phyloP scores from a whole-genome alignment of 73 alveolate species.

The Loxodes magnus region DNA sequence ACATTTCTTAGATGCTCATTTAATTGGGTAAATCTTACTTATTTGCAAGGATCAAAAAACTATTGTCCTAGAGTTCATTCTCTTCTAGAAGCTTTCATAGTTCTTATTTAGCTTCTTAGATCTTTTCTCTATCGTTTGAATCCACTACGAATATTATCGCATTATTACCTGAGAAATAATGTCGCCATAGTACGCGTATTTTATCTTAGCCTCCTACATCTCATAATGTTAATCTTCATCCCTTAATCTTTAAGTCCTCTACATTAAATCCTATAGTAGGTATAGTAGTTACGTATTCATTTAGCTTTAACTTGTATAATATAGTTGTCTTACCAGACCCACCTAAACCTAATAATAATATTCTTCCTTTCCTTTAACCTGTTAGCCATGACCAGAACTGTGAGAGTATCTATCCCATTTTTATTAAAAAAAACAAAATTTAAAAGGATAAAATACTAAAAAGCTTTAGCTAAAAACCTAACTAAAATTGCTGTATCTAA shows the following conservation, averaged over 20 bases:
- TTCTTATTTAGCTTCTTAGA: constrained; percentile 88
- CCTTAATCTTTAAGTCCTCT: constrained; percentile 75
- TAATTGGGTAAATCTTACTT: constrained; percentile 85
- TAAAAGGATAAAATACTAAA: no score
- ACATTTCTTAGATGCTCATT: constrained; percentile 47
- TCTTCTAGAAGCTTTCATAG: constrained; percentile 73
- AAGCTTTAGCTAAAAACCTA: no score
- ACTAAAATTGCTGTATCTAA: no score
- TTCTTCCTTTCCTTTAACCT: no score
- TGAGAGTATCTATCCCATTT: no score
- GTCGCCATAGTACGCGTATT: constrained; percentile 91
- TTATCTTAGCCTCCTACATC: constrained; percentile 95
- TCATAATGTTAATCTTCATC: constrained; percentile 70
- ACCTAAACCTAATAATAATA: no score
- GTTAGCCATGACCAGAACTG: no score
- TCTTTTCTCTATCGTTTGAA: constrained; percentile 86
- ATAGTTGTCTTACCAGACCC: no score
- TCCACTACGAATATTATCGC: constrained; percentile 96
- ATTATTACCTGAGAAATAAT: constrained; percentile 86
- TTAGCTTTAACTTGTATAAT: no score
- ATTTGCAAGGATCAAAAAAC: constrained; percentile 89
- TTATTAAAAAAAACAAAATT: no score
- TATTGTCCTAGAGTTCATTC: constrained; percentile 82
- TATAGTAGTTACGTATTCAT: constrained; percentile 48
- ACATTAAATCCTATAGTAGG: constrained; percentile 92